These are phyloP conservation scores for Irpex sp. DNA, from an alignment of 1,284 basidiomycete species.

Conservation along the genomic window DNA sequence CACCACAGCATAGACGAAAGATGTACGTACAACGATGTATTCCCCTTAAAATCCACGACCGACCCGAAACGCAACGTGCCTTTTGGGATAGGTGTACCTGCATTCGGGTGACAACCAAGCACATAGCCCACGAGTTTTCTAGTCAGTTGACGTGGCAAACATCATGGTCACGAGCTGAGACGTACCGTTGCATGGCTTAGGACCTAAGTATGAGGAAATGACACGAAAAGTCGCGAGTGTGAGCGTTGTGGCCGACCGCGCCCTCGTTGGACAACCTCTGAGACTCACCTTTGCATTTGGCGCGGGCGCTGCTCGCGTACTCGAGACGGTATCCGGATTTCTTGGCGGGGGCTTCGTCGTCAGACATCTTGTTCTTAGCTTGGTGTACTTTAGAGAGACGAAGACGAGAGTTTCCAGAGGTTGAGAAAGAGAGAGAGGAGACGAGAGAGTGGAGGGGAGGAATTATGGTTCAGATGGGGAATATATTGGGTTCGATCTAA, in stretches of 20 bases:
- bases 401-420: slow-evolving; percentile 17
- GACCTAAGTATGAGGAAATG: slow-evolving; percentile 42
- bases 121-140: neutral
- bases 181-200: slow-evolving; percentile 73
- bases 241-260: slow-evolving; percentile 21
- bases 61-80: slow-evolving; percentile 72
- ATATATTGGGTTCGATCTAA: slow-evolving; percentile 27
- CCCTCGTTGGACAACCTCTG: slow-evolving; percentile 15
- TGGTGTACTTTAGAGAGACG: neutral
- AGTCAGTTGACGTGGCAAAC: neutral
- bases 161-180: slow-evolving; percentile 18
- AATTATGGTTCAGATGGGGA: slow-evolving; percentile 14
- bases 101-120: neutral
- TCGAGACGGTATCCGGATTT: slow-evolving; percentile 75
- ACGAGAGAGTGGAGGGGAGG: slow-evolving; percentile 18
- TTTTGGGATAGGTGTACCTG: slow-evolving; percentile 73
- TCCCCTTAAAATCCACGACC: slow-evolving; percentile 74
- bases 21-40: slow-evolving; percentile 62
- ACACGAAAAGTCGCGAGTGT: slow-evolving; percentile 27
- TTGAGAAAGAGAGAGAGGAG: slow-evolving; percentile 19
- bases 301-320: slow-evolving; percentile 61
- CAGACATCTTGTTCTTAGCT: slow-evolving; percentile 42
- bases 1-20: neutral
- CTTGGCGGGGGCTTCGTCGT: slow-evolving; percentile 44
- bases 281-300: slow-evolving; percentile 80